Evolutionary conservation across 768 basidiomycete species (phyloP), one percentile per base, ranked within the genome.

Genomic region (Lactifluus subvellereus): DNA sequence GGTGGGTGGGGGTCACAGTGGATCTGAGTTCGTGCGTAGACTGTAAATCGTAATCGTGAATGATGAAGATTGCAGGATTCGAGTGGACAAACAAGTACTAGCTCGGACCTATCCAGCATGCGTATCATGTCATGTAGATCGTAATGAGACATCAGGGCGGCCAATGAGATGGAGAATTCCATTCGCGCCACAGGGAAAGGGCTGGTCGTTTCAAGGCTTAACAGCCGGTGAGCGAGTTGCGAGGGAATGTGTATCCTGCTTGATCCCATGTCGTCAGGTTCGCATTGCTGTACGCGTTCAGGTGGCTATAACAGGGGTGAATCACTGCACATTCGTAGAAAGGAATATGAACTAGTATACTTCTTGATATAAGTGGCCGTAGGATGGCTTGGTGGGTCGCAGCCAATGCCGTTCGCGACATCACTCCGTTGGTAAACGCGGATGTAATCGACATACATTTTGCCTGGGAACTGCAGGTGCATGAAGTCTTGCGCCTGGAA

Each of bases 381-480:
- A 0, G 96, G 96, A 61, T 82, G 78, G 52, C 77, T 79, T 2
- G 84, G 75, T 9, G 96, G 96, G 72, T 91, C 80, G 73, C 96
- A 99, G 0, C 88, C 86, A 40, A 92, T 69, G 10, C 82, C 86
- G 59, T 87, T 78, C 66, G 83, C 71, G n/a, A 83, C 71, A 9
- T 87, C 93, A 22, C 83, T 71, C 40, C 87, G 83, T 76, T 97
- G 94, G 68, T 93, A 92, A 56, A 95, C 81, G 42, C 93, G 85
- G 27, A 99, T 82, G 68, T 97, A 98, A 73, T 98, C 96, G 66
- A 98, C 75, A 63, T 82, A 83, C 89, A 96, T 89, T 62, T 80
- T 76, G 7, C 82, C 78, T 0, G 95, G 96, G 79, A 94, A 96
- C 52, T 73, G 69, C 57, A 98, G 76, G 69, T 91, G 77, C 66